Evolutionary conservation across 306 rosid genomes (phyloP), one percentile per base, ranked within the genome.

Genomic region (Prunus salicina): DNA sequence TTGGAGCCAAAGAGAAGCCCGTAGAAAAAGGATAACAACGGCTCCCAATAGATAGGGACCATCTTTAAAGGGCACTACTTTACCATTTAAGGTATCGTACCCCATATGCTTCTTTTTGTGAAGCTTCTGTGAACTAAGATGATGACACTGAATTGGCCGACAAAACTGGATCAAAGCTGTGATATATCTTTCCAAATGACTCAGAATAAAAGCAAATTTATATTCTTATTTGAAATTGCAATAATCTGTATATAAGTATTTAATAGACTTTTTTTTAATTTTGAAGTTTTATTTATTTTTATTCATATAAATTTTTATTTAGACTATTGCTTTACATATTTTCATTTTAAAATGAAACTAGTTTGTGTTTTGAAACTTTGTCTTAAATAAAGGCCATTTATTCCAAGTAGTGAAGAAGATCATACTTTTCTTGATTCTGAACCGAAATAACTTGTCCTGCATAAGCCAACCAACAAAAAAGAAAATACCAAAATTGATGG

Each of bases 141-240:
- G 66, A 22, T 41, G 69, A 28, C 46, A 45, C 58, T 46, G 19
- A 45, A 25, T 46, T 46, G 43, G 69, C 60, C 47, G 56, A 45
- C 69, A 73, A 6, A 60, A 60, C 58, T 61, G 16, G n/a, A 58
- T 73, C 76, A 60, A 60, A 60, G n/a, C 69, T 60, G 15, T 60
- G 10, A 72, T n/a, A 20, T 46, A 41, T 25, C 12, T 57, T 57
- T 16, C 77, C 52, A 45, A 32, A 32, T 5, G 38, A 5, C 38
- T 32, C 1, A 32, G 38, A 32, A 32, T 32, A 32, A 32, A 47
- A 47, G 15, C 51, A 47, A 47, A 47, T 47, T 47, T 47, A 13
- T 13, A 47, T 47, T 18, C 14, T 52, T 52, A 5, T 52, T 52
- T 52, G 58, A 52, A 52, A 52, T 14, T 52, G 16, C 20, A 14